Base-by-base conservation (phyloP, 2,329 filamentous ascomycete genomes). In the Teratosphaeria pseudoeucalypti region DNA sequence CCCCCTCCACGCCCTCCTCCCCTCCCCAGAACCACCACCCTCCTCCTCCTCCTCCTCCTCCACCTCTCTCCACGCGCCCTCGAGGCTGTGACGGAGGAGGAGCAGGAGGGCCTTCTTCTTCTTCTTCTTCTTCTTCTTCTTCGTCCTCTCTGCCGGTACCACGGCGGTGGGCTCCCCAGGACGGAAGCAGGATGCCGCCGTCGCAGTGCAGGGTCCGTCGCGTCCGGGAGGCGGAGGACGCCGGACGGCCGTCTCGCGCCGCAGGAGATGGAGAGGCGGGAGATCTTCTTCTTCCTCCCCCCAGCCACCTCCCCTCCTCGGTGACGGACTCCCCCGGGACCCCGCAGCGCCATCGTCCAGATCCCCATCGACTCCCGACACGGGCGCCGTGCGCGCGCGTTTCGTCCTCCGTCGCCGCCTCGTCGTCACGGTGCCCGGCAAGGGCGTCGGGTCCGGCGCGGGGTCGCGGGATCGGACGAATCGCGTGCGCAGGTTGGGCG, bases 61-160 rank as follows among this genome's bases (percentile, higher is more conserved):
- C 1, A 43, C 37, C 34, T 70, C 65, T 47, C 70, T 72, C 70
- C 70, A 74, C 0, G 66, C 62, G 9, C 72, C 72, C 7, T 68
- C 65, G 1, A 74, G 62, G 47, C 65, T 68, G 16, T 68, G 65
- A 6, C 71, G 68, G 3, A 72, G 65, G 9, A 69, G 61, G 55
- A 74, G 65, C 9, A 69, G 61, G 55, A 74, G 65, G 19, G 66
- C 62, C 37, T 64, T 63, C 34, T 67, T 66, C 59, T 58, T 67
- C 29, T 58, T 60, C 47, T 6, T 43, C 27, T 7, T 55, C n/a
- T 34, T 6, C 27, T 32, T n/a, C 54, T 37, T 32, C 29, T 32
- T 32, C 23, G 23, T 23, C 3, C 29, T 5, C 29, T 32, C 29
- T 7, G 29, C 29, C 1, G 23, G 1, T 23, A 2, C 23, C 23